Evolutionary conservation across 768 basidiomycete genomes (phyloP).

Genomic region (Hypholoma fasciculare): DNA sequence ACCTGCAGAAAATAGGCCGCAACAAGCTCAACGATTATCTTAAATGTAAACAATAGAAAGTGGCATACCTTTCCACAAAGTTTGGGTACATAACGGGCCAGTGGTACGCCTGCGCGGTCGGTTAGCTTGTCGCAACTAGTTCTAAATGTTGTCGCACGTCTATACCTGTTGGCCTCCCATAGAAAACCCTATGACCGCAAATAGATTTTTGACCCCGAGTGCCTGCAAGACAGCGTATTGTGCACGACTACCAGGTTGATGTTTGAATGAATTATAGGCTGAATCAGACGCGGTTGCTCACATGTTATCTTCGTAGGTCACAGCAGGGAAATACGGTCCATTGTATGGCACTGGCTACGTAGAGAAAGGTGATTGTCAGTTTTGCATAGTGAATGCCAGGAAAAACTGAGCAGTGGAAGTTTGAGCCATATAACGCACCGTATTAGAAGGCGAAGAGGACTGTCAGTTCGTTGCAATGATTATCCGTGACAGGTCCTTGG

Average conservation of each 20-base stretch:
- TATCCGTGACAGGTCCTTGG: not conserved
- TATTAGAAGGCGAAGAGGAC: constrained; percentile 66
- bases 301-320: constrained; percentile 64
- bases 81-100: constrained; percentile 60
- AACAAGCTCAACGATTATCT: not conserved
- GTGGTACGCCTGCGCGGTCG: constrained; percentile 38
- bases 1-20: constrained; percentile 38
- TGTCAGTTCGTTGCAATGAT: constrained; percentile 16
- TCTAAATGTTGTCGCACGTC: not conserved
- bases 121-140: not conserved
- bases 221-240: constrained; percentile 54
- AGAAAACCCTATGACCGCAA: constrained; percentile 52
- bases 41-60: constrained; percentile 3
- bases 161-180: constrained; percentile 54
- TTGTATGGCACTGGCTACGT: constrained; percentile 52
- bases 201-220: constrained; percentile 44
- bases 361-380: not conserved
- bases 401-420: not conserved
- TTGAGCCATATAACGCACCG: constrained; percentile 30
- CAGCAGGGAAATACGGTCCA: constrained; percentile 57
- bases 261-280: not conserved
- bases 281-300: constrained; percentile 18
- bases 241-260: constrained; percentile 38
- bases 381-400: not conserved
- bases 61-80: constrained; percentile 42